Percentiles rank a stretch among this genome's conserved stretches.
phyloP scores from a whole-genome alignment of 352 stramenopile genomes.

The Pythium pectinolyticum region DNA sequence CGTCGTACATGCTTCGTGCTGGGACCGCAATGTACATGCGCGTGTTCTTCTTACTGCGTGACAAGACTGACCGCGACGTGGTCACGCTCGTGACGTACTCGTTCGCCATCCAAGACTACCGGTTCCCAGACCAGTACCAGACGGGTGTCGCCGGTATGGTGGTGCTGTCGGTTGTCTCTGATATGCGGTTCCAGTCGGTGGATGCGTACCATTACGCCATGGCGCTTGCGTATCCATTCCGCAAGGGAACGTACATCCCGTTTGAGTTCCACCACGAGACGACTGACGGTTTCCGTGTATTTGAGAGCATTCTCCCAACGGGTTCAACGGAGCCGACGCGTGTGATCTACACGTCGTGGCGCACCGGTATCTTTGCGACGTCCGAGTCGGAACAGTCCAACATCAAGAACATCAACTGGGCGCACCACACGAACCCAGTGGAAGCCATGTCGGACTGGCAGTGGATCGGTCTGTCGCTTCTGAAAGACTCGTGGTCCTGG shows the following conservation, averaged over 20 bases:
- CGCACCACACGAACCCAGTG: background rate
- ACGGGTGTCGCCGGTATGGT: constrained; percentile 1
- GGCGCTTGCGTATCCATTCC: constrained; percentile 13
- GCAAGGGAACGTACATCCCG: background rate
- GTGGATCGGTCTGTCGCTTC: constrained; percentile 33
- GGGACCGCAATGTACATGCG: constrained; percentile 7
- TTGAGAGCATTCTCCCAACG: background rate
- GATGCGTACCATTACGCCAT: constrained; percentile 9
- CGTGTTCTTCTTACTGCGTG: constrained; percentile 22
- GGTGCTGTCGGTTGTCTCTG: background rate
- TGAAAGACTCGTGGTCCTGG: constrained; percentile 46
- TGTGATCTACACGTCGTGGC: constrained; percentile 10
- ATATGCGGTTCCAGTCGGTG: constrained; percentile 5
- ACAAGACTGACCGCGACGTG: constrained; percentile 7
- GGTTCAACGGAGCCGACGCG: background rate
- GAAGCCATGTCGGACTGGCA: constrained; percentile 2
- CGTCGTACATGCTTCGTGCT: constrained; percentile 17
- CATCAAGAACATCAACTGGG: constrained; percentile 24
- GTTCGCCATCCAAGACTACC: constrained; percentile 14
- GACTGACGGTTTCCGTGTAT: background rate
- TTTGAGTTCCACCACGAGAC: background rate
- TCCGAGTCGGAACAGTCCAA: constrained; percentile 15
- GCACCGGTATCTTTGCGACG: constrained; percentile 5
- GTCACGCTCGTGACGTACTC: constrained; percentile 17
- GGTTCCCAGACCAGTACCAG: constrained; percentile 10